These are phyloP conservation scores for Handroanthus guayacan DNA, from an alignment of 257 asterid genomes.

Conservation along the genomic window DNA sequence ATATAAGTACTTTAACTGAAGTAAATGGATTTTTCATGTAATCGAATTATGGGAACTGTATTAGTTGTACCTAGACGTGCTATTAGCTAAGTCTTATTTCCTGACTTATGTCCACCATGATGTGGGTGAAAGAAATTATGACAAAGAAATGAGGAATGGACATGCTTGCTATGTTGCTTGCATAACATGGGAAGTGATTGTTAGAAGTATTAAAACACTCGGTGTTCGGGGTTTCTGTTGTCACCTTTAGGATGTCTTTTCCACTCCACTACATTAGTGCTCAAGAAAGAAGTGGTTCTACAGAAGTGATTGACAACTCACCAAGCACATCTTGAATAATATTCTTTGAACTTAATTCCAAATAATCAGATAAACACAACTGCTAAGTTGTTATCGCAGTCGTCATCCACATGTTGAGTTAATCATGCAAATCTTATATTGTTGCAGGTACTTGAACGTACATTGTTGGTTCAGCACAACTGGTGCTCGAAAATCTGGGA, in stretches of 20 bases:
- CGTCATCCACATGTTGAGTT: constrained; percentile 3
- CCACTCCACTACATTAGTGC: constrained; percentile 38
- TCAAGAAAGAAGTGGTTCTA: constrained; percentile 27
- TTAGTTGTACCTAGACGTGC: background rate
- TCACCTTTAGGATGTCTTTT: constrained; percentile 35
- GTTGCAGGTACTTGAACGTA: constrained; percentile 76
- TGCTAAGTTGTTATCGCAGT: background rate
- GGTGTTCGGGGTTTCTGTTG: constrained; percentile 5
- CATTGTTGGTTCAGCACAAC: constrained; percentile 45
- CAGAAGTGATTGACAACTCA: constrained; percentile 41
- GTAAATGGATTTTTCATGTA: background rate
- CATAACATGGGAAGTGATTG: constrained; percentile 21
- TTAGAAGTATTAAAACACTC: constrained; percentile 20
- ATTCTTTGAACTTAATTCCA: constrained; percentile 27
- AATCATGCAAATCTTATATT: constrained; percentile 25
- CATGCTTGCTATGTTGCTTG: constrained; percentile 23
- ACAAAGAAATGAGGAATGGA: constrained; percentile 14
- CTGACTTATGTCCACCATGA: background rate
- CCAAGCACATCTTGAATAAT: constrained; percentile 33
- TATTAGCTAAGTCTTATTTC: background rate
- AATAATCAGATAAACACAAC: background rate
- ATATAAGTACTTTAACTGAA: background rate
- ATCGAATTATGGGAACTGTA: constrained; percentile 6
- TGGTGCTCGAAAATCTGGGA: constrained; percentile 46
- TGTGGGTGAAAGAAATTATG: constrained; percentile 20